Conservation (phyloP, 306 rosid species). For the Casuarina glauca region DNA sequence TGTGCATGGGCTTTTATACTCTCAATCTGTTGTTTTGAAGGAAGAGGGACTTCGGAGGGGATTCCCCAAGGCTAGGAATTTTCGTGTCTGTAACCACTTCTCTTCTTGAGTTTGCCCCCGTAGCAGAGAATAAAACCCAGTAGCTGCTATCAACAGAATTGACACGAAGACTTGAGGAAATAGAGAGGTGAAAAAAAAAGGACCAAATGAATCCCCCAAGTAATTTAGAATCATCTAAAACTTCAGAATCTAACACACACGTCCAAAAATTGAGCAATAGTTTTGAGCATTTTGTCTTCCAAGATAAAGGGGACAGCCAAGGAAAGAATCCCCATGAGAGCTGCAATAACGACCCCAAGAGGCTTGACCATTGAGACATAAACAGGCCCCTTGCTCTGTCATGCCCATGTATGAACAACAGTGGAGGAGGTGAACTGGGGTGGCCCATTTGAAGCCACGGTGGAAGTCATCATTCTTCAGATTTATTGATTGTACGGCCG, state of each 20-base stretch:
- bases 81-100: background rate
- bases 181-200: too few relatives aligned
- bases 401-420: constrained; percentile 32
- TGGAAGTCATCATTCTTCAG: too few relatives aligned
- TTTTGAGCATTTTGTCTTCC: constrained; percentile 36
- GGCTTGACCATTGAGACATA: constrained; percentile 49
- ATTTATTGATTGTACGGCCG: too few relatives aligned
- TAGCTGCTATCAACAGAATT: background rate
- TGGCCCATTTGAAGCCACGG: too few relatives aligned
- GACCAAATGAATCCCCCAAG: background rate
- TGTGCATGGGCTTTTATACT: too few relatives aligned
- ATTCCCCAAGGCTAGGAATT: too few relatives aligned
- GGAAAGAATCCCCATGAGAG: constrained; percentile 47
- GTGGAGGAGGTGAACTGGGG: background rate
- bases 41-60: too few relatives aligned
- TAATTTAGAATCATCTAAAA: too few relatives aligned
- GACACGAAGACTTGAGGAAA: too few relatives aligned
- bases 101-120: constrained; percentile 49
- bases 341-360: constrained; percentile 47
- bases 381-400: constrained; percentile 47
- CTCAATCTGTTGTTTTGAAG: too few relatives aligned
- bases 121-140: constrained; percentile 52
- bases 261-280: too few relatives aligned
- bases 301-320: constrained; percentile 47
- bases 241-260: too few relatives aligned